Base-by-base conservation (phyloP, 129 eudicot genomes). In the Escallonia rubra region DNA sequence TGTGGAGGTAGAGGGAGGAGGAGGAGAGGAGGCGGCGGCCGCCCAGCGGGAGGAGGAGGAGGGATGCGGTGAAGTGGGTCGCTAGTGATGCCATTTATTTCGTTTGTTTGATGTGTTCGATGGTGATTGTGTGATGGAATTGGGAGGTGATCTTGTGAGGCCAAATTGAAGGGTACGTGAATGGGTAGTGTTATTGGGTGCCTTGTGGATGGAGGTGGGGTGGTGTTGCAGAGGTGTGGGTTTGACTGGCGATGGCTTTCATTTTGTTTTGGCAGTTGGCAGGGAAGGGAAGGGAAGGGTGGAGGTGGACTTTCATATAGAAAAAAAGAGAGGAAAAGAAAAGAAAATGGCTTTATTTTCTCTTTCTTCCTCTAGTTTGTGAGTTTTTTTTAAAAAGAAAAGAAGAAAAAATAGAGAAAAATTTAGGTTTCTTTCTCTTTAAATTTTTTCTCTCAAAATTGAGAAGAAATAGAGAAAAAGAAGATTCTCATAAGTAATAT, bases 11-110 rank as follows among this genome's bases (percentile, higher is more conserved):
- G 67, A 80, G 77, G 16, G 85, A 75, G 67, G 59, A 43, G 40
- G 86, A 84, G 50, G 70, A 73, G 4, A 80, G 45, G 2, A 90
- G 87, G 52, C 90, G 89, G 59, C 77, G 88, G 44, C 78, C 42
- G 43, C 90, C 95, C 0, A 90, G 13, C 4, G 95, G 82, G 69
- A 76, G 71, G 54, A 90, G 74, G 74, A 90, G 56, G 58, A 90
- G 72, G 77, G 86, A 90, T 52, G 95, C 79, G 3, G 87, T 55
- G 75, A 90, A 71, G 77, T 87, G 95, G 66, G 84, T 78, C 57
- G 82, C 80, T 12, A 87, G 59, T 43, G 91, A 80, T 63, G 81
- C 90, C 95, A 86, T 86, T 41, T 41, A 51, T 23, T n/a, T 4
- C 44, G 42, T 69, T 13, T 8, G 39, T 3, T 56, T 54, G 43